Percentiles rank a stretch among this genome's conserved stretches.
phyloP scores from a whole-genome alignment of 495 filamentous ascomycete genomes.

The Penicillium angulare region DNA sequence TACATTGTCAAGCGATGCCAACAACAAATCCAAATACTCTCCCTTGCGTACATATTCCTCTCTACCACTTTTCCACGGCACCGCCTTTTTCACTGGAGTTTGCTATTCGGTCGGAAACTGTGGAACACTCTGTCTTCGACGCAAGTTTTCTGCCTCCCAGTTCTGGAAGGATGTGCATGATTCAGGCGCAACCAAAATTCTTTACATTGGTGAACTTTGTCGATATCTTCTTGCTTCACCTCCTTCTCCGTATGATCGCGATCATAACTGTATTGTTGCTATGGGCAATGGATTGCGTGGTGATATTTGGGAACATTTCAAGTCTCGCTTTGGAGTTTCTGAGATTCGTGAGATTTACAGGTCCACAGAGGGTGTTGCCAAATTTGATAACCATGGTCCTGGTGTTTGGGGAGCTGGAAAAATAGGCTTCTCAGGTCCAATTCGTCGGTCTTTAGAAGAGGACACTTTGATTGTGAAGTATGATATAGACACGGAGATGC shows the following conservation, averaged over 20 bases:
- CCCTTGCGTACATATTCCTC: constrained; percentile 79
- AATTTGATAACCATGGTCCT: constrained; percentile 68
- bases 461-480: constrained; percentile 60
- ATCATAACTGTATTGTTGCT: constrained; percentile 72
- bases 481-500: constrained; percentile 69
- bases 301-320: constrained; percentile 89
- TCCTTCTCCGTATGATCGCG: constrained; percentile 67
- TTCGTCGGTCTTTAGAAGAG: constrained; percentile 58
- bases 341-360: constrained; percentile 88
- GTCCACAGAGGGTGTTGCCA: constrained; percentile 76
- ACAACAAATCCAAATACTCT: constrained; percentile 41
- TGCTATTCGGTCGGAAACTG: constrained; percentile 42
- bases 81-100: constrained; percentile 66
- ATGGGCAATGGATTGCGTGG: constrained; percentile 87
- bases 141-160: constrained; percentile 78
- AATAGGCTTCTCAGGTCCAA: constrained; percentile 70
- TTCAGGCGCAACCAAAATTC: constrained; percentile 74
- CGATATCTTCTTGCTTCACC: constrained; percentile 82
- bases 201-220: constrained; percentile 94
- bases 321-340: constrained; percentile 76
- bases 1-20: constrained; percentile 33
- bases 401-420: constrained; percentile 77
- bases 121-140: constrained; percentile 48
- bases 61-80: constrained; percentile 91
- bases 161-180: constrained; percentile 85